These are phyloP conservation scores for Pyrenochaeta sp. DNA, from an alignment of 2,329 filamentous ascomycete genomes.

Conservation along the genomic window DNA sequence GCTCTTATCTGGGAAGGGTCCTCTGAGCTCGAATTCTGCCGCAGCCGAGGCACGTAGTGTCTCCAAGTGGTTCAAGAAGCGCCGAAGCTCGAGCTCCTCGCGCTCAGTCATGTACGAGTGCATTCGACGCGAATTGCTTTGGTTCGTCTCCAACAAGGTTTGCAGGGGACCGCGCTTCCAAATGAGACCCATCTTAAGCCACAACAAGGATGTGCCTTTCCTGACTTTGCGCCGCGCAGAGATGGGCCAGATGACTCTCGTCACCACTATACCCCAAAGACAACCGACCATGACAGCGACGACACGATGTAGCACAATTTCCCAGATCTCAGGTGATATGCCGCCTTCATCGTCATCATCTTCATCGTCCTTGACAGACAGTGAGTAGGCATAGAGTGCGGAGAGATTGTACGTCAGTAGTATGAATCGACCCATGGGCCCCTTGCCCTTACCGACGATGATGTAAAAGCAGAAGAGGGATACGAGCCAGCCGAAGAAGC, in stretches of 20 bases:
- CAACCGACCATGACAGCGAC: conserved; percentile 86
- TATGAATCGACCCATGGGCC: conserved; percentile 91
- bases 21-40: conserved; percentile 88
- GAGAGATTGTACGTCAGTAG: conserved; percentile 96
- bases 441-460: conserved; percentile 83
- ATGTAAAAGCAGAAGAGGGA: conserved; percentile 88
- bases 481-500: conserved; percentile 82
- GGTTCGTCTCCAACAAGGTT: conserved; percentile 62
- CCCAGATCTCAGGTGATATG: conserved; percentile 80
- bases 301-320: conserved; percentile 88
- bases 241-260: conserved; percentile 91
- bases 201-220: conserved; percentile 87
- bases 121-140: conserved; percentile 13
- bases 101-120: conserved; percentile 83
- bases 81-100: conserved; percentile 86
- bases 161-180: conserved; percentile 94
- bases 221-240: conserved; percentile 88
- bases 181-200: conserved; percentile 92
- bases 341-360: conserved; percentile 87
- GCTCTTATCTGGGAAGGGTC: conserved; percentile 80
- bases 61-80: conserved; percentile 78
- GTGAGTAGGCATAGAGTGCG: conserved; percentile 90
- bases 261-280: conserved; percentile 91
- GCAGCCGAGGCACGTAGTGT: conserved; percentile 74
- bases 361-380: conserved; percentile 80